phyloP scores from a whole-genome alignment of 139 green algal species.

The Penium margaritaceum region DNA sequence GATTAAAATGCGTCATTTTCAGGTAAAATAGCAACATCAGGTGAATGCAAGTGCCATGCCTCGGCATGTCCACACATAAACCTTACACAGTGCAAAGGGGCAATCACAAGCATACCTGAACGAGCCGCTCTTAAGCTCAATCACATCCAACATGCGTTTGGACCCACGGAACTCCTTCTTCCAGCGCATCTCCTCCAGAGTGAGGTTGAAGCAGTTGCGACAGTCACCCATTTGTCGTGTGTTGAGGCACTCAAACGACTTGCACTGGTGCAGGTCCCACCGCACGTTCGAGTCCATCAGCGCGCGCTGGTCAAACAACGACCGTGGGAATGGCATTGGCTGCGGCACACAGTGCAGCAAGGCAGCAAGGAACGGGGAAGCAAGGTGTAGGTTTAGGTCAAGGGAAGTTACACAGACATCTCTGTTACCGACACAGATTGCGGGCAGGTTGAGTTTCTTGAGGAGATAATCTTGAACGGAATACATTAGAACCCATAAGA shows the following conservation, averaged over 20 bases:
- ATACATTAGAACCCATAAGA: background rate
- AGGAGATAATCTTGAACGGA: too few relatives aligned
- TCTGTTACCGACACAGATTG: background rate
- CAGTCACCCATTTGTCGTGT: slow-evolving; percentile 16
- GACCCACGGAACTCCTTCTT: too few relatives aligned
- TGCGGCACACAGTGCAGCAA: background rate
- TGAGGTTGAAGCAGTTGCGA: slow-evolving; percentile 31
- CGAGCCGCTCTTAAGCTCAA: too few relatives aligned
- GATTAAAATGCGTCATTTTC: too few relatives aligned
- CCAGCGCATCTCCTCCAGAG: slow-evolving; percentile 15
- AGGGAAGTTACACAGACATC: background rate
- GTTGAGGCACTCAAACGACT: slow-evolving; percentile 27
- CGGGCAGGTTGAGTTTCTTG: too few relatives aligned
- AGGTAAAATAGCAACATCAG: too few relatives aligned
- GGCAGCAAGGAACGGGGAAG: background rate
- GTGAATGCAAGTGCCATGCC: too few relatives aligned
- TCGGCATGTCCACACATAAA: too few relatives aligned
- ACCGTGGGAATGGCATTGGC: slow-evolving; percentile 10
- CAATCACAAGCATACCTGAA: too few relatives aligned
- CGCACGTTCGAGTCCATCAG: slow-evolving; percentile 14
- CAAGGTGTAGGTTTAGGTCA: background rate
- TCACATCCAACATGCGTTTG: too few relatives aligned
- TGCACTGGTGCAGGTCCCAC: slow-evolving; percentile 19
- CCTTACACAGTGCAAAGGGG: too few relatives aligned
- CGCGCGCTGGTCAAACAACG: background rate